These are phyloP conservation scores for Pythium angustatum DNA, from an alignment of 352 stramenopile species.

Conservation along the genomic window DNA sequence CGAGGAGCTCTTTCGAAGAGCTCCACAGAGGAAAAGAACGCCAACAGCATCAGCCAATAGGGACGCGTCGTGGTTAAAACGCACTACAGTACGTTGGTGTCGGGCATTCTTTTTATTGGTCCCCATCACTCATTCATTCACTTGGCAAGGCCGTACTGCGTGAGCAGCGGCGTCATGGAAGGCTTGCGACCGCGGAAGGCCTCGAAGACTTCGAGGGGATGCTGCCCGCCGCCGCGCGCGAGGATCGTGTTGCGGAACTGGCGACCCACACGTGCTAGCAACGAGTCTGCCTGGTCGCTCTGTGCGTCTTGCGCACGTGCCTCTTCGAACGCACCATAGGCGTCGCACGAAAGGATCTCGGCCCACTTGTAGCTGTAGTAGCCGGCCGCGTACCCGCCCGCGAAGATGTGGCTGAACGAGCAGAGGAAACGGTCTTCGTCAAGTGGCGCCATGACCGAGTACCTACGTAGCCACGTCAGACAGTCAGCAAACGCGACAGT, in stretches of 20 bases:
- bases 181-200: slow-evolving; percentile 95
- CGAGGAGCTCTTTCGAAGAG: slow-evolving; percentile 21
- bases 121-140: not conserved
- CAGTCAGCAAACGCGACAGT: not conserved
- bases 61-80: slow-evolving; percentile 26
- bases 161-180: slow-evolving; percentile 92
- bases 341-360: slow-evolving; percentile 97
- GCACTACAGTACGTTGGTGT: not conserved
- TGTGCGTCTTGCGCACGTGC: slow-evolving; percentile 57
- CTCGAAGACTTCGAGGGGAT: slow-evolving; percentile 94
- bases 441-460: slow-evolving; percentile 89
- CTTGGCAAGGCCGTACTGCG: slow-evolving; percentile 87
- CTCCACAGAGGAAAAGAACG: slow-evolving; percentile 27
- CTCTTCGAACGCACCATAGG: slow-evolving; percentile 98
- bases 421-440: slow-evolving; percentile 97
- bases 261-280: slow-evolving; percentile 75
- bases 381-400: slow-evolving; percentile 95
- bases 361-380: slow-evolving; percentile 99
- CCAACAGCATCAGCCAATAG: slow-evolving; percentile 18
- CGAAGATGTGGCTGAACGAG: slow-evolving; percentile 98
- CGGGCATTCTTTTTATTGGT: slow-evolving; percentile 11
- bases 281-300: slow-evolving; percentile 44
- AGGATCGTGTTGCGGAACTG: slow-evolving; percentile 95
- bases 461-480: slow-evolving; percentile 33
- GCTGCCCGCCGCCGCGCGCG: slow-evolving; percentile 79